phyloP scores from a whole-genome alignment of 2,329 filamentous ascomycete genomes.

The Xylaria sp. region DNA sequence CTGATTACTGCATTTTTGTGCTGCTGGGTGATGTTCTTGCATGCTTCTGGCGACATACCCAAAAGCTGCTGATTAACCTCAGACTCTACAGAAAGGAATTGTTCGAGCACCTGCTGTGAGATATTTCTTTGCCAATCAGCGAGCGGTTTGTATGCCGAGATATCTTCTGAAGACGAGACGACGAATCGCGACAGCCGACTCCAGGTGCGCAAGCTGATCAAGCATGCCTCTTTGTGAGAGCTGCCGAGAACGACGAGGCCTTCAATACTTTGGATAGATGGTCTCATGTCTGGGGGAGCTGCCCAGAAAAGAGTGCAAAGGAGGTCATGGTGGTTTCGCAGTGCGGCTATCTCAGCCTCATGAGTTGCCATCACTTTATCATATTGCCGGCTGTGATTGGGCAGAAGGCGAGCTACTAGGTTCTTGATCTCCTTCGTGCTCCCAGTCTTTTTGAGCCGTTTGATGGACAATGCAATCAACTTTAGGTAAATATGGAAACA shows the following conservation, averaged over 20 bases:
- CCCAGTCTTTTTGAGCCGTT: slow-evolving; percentile 59
- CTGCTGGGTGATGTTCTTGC: slow-evolving; percentile 53
- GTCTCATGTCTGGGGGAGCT: slow-evolving; percentile 65
- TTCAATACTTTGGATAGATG: slow-evolving; percentile 65
- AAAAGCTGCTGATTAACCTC: slow-evolving; percentile 67
- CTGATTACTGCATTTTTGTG: slow-evolving; percentile 62
- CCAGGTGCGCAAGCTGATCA: slow-evolving; percentile 73
- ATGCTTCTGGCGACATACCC: slow-evolving; percentile 59
- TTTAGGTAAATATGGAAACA: slow-evolving; percentile 77
- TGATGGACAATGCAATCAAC: slow-evolving; percentile 68
- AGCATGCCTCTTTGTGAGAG: slow-evolving; percentile 74
- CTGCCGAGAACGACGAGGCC: slow-evolving; percentile 67
- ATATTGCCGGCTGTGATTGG: slow-evolving; percentile 73
- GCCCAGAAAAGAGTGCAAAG: slow-evolving; percentile 75
- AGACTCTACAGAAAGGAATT: slow-evolving; percentile 66
- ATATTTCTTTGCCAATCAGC: slow-evolving; percentile 67
- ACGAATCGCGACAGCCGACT: slow-evolving; percentile 70
- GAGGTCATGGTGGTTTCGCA: slow-evolving; percentile 76
- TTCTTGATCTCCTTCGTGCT: slow-evolving; percentile 69
- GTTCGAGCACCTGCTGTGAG: slow-evolving; percentile 66
- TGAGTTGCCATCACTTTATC: slow-evolving; percentile 70
- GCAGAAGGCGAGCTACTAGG: slow-evolving; percentile 69
- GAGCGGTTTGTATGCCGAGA: slow-evolving; percentile 61
- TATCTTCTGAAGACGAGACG: slow-evolving; percentile 57
- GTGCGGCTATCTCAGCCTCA: slow-evolving; percentile 69